A percentile compares a stretch with the other conserved stretches of the same genome.
Conservation (phyloP, 2,329 filamentous ascomycete species). For the Aureobasidium sp. region DNA sequence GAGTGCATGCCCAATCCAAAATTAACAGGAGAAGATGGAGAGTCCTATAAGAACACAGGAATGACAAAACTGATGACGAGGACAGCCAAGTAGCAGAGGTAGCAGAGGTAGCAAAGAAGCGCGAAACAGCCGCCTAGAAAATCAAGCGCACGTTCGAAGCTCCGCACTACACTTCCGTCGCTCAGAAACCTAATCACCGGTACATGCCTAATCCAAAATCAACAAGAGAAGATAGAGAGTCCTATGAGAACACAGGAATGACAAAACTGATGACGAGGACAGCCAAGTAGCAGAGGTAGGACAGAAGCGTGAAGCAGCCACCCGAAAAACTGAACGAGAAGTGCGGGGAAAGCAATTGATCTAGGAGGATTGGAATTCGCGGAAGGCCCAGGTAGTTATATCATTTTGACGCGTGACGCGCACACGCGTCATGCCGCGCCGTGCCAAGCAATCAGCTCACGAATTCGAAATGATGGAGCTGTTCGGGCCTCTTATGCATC, state of each 20-base stretch:
- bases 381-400: neutral
- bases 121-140: neutral
- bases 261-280: slow-evolving; percentile 8
- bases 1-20: slow-evolving; percentile 10
- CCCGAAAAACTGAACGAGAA: neutral
- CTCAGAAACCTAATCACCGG: slow-evolving; percentile 7
- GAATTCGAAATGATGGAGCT: neutral
- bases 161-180: neutral
- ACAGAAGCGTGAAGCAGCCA: neutral
- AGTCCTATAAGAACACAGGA: slow-evolving; percentile 7
- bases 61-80: slow-evolving; percentile 11
- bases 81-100: slow-evolving; percentile 2
- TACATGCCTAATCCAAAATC: slow-evolving; percentile 9
- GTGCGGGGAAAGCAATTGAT: neutral
- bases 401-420: neutral
- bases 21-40: slow-evolving; percentile 10
- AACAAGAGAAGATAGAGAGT: slow-evolving; percentile 9
- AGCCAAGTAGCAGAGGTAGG: neutral
- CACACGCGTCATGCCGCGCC: neutral
- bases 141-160: neutral
- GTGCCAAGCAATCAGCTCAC: neutral
- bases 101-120: neutral
- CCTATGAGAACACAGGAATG: slow-evolving; percentile 4
- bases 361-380: neutral
- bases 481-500: neutral